phyloP scores from a whole-genome alignment of 805 yeast species.

The Candida piceae region DNA sequence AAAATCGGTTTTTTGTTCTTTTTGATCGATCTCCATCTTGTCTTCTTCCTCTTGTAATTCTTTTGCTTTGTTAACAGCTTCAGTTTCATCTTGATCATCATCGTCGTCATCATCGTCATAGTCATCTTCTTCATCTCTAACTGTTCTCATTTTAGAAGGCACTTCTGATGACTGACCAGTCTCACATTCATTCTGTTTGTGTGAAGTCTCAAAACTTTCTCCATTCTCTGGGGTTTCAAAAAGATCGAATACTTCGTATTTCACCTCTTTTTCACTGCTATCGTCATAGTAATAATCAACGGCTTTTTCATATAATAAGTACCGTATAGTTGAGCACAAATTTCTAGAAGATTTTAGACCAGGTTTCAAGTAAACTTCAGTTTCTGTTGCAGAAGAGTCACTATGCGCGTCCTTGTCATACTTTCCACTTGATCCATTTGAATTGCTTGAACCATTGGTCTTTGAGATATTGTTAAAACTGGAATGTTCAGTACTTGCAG shows the following conservation, averaged over 20 bases:
- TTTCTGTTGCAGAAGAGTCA: constrained; percentile 15
- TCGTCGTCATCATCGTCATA: constrained; percentile 28
- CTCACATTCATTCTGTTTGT: constrained; percentile 5
- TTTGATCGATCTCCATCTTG: neutral
- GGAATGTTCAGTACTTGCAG: too few species aligned
- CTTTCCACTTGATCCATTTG: neutral
- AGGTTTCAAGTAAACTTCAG: constrained; percentile 39
- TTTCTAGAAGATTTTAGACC: constrained; percentile 46
- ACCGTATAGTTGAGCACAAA: constrained; percentile 60
- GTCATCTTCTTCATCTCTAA: constrained; percentile 28
- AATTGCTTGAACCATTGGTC: neutral
- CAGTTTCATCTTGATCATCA: constrained; percentile 9
- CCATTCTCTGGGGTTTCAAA: constrained; percentile 30
- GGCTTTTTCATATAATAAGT: constrained; percentile 69
- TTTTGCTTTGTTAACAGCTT: neutral
- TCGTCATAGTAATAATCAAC: constrained; percentile 35
- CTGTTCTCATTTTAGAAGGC: neutral
- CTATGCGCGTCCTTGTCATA: too few species aligned
- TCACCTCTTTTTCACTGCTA: constrained; percentile 2
- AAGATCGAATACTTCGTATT: constrained; percentile 14
- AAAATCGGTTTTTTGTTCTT: neutral
- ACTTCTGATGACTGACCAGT: neutral
- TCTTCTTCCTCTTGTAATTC: neutral
- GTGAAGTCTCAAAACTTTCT: constrained; percentile 19
- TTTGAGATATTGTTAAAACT: constrained; percentile 21